Evolutionary conservation across 768 basidiomycete species (phyloP), one percentile per base, ranked within the genome.

Genomic region (Paxillus involutus): DNA sequence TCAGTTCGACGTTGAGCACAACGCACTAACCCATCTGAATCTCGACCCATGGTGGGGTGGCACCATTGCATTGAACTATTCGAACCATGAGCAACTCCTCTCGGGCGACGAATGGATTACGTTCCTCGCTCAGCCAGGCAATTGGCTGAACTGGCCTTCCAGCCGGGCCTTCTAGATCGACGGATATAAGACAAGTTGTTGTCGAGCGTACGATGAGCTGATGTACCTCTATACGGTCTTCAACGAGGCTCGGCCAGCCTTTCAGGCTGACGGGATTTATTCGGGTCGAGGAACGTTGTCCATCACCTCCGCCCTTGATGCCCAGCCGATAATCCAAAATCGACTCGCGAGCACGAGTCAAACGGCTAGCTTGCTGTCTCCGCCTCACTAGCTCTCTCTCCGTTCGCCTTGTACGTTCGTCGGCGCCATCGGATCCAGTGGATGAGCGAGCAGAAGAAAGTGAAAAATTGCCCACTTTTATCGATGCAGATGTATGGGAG

Each of bases 41-140:
- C 70, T 94, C 91, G 1, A 94, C 85, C 91, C 92, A 94, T 4
- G 89, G 87, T 30, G 91, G 92, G 4, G 83, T 81, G 6, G 87
- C 88, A n/a, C 88, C 90, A 58, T 91, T 87, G 47, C 83, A 77
- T 63, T 90, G 85, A 7, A 94, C 80, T 53, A 92, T 91, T 12
- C 91, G 82, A 60, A 93, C 94, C 86, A 94, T 85, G 45, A 94
- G 73, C 60, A 86, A 89, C 64, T 93, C 91, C 59, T 89, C 88
- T 8, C 87, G 77, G 7, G 80, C 80, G 55, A 94, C 86, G 69
- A 82, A 84, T 11, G 81, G 83, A 60, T 85, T 85, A n/a, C 69
- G 65, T 55, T 82, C 80, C 24, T 81, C 80, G 2, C 60, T 67
- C 46, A 73, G n/a, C n/a, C n/a, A n/a, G n/a, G n/a, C n/a, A n/a